Conservation (phyloP, 345 rosid species). For the Pelargonium nanum region DNA sequence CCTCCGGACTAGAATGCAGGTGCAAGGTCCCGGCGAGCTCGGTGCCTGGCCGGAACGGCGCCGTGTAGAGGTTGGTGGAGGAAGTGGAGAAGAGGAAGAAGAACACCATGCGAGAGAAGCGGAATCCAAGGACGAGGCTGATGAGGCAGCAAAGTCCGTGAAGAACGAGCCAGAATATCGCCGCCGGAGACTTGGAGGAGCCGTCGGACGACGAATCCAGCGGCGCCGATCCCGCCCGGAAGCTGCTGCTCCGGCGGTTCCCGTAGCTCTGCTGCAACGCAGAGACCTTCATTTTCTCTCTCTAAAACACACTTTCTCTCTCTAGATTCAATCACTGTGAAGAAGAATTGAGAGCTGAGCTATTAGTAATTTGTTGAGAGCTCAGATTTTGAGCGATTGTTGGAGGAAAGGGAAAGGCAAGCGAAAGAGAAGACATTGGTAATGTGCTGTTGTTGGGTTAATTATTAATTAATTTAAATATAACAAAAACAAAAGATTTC, state of each 20-base stretch:
- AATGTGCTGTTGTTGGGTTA: no score
- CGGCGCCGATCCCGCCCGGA: conserved; percentile 39
- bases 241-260: conserved; percentile 58
- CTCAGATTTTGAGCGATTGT: no score
- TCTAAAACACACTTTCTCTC: conserved; percentile 11
- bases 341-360: conserved; percentile 10
- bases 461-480: no score
- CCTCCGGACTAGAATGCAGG: no score
- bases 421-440: no score
- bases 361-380: no score
- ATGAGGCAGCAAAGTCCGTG: conserved; percentile 82
- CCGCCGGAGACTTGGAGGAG: conserved; percentile 50
- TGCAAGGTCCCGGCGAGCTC: no score
- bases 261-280: conserved; percentile 72
- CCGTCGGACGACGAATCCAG: conserved; percentile 53
- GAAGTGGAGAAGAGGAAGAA: conserved; percentile 77
- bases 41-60: no score
- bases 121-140: conserved; percentile 80
- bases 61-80: no score
- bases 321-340: conserved; percentile 1
- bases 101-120: conserved; percentile 92
- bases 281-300: conserved; percentile 63
- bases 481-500: no score
- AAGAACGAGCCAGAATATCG: conserved; percentile 61
- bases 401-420: no score